phyloP scores from a whole-genome alignment of 192 early-diverging fungal species.

The Rhizophagus sp. region DNA sequence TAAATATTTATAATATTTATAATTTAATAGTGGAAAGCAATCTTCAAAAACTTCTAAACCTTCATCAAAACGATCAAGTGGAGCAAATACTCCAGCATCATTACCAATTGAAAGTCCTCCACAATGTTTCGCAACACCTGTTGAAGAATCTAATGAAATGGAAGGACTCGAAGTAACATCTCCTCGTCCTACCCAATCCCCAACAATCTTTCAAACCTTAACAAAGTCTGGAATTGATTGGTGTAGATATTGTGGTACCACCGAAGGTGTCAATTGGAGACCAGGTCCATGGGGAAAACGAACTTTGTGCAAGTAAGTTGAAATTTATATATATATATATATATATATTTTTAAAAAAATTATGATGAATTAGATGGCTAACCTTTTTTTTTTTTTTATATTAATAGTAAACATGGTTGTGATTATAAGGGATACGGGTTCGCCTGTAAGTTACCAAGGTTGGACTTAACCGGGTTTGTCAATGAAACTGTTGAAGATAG shows the following conservation, averaged over 20 bases:
- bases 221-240: conserved; percentile 71
- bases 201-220: conserved; percentile 66
- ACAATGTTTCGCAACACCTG: too few species aligned
- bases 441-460: conserved; percentile 81
- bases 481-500: conserved; percentile 79
- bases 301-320: conserved; percentile 84
- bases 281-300: conserved; percentile 95
- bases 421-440: conserved; percentile 96
- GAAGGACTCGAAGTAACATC: conserved; percentile 4
- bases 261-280: conserved; percentile 86
- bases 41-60: background rate
- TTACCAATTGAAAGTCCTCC: background rate
- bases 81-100: background rate
- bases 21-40: background rate
- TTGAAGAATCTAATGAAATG: conserved; percentile 2
- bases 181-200: conserved; percentile 36
- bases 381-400: background rate
- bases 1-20: too few species aligned
- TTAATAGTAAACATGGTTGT: conserved; percentile 82
- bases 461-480: conserved; percentile 77
- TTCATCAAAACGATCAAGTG: background rate
- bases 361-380: background rate
- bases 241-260: conserved; percentile 93
- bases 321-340: background rate
- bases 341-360: background rate